Conservation (phyloP, 208 protist genomes). For the Trypanosoma avium region DNA sequence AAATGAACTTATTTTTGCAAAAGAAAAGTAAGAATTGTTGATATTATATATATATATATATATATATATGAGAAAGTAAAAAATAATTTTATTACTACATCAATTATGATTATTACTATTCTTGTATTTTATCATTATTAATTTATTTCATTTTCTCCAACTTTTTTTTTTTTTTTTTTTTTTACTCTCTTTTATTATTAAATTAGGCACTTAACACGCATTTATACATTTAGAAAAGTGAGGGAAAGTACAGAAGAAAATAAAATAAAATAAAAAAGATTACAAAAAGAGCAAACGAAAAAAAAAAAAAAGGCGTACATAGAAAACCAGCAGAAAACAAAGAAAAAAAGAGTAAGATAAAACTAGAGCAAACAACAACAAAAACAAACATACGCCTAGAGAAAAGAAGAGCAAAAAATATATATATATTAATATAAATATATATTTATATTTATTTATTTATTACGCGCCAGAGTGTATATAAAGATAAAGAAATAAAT, state of each 20-base stretch:
- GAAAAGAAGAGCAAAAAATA: no score
- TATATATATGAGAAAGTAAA: background rate
- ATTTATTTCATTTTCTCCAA: slow-evolving; percentile 13
- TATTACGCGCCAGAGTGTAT: no score
- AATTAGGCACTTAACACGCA: slow-evolving; percentile 4
- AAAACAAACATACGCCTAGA: no score
- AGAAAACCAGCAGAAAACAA: background rate
- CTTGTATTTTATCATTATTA: background rate
- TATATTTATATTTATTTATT: no score
- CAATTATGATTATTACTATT: background rate
- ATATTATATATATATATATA: background rate
- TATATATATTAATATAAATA: no score
- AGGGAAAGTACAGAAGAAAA: background rate
- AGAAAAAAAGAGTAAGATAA: background rate
- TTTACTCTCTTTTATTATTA: background rate
- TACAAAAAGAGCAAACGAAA: background rate
- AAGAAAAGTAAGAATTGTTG: background rate
- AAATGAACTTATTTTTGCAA: no score
- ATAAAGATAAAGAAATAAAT: no score
- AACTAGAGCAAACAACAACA: no score
- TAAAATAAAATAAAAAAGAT: slow-evolving; percentile 4
- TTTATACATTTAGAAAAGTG: background rate
- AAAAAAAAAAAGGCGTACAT: background rate
- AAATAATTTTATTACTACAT: background rate
- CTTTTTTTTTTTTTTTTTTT: slow-evolving; percentile 20